Base-by-base conservation (phyloP, 2,329 filamentous ascomycete genomes). In the Fusarium albosuccineum region DNA sequence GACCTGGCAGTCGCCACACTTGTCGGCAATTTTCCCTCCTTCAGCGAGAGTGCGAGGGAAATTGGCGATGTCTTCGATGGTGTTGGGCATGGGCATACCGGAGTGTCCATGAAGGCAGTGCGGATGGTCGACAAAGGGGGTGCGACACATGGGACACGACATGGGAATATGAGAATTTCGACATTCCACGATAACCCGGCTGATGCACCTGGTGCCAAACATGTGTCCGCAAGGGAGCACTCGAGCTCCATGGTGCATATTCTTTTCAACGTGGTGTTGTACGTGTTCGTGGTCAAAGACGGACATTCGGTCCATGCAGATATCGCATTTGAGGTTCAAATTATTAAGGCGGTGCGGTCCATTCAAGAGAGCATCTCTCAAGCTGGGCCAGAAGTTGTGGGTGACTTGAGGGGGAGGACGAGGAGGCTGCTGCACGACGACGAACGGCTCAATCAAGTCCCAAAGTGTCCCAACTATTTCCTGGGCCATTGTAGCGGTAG, bases 211-310 rank as follows among this genome's bases (percentile, higher is more conserved):
- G 10, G 26, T 39, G 7, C 68, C 66, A 33, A 71, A 70, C 17
- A 71, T 70, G 17, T 71, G 69, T 9, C 69, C 69, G 7, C 69
- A 71, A 5, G 59, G 57, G 3, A 63, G 30, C 3, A 71, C 45
- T 6, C 53, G 33, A 14, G 68, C 63, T 13, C 61, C 41, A 4
- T 70, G 63, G 1, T 51, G 62, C 4, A 50, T 8, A 5, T 9
- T 2, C 3, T 5, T 22, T 36, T 46, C 40, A 1, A 42, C 34
- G 0, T 33, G 53, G 6, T 53, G 62, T 9, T 37, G 42, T 1
- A 22, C 14, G 9, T 68, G 53, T n/a, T 68, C 34, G 3, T 62
- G 40, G 1, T 10, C 37, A 17, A 68, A 68, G n/a, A 68, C 6
- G 3, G 57, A 50, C 66, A 68, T 68, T 3, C 30, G n/a, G 3